phyloP scores from a whole-genome alignment of 352 stramenopile species.

The Saprolegnia parasitica region DNA sequence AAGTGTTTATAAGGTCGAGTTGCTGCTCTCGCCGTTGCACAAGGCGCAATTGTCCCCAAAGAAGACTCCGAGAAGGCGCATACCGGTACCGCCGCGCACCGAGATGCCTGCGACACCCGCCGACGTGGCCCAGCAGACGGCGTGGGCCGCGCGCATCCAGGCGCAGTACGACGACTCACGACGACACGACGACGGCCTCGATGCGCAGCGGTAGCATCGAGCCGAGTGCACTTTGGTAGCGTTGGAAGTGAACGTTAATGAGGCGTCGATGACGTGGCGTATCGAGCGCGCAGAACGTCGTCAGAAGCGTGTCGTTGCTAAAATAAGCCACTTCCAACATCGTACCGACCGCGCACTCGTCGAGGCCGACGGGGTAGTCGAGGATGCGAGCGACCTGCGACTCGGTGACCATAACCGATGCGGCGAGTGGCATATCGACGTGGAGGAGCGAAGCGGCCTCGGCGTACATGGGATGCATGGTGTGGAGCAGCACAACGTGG shows the following conservation, averaged over 20 bases:
- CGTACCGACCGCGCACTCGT: constrained; percentile 40
- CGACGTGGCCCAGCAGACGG: not conserved
- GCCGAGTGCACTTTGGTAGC: constrained; percentile 38
- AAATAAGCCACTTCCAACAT: constrained; percentile 78
- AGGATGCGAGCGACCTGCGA: constrained; percentile 39
- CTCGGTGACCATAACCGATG: constrained; percentile 34
- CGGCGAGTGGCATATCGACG: not conserved
- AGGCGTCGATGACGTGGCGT: constrained; percentile 24
- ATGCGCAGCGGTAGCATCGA: constrained; percentile 25
- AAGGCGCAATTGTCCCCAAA: not conserved
- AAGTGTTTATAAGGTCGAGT: not conserved
- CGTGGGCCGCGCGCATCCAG: constrained; percentile 18
- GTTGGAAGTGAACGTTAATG: constrained; percentile 41
- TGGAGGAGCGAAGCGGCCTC: not conserved
- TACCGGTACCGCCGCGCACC: not conserved
- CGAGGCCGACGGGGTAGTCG: constrained; percentile 63
- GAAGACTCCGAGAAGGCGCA: not conserved
- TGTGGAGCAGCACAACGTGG: constrained; percentile 27
- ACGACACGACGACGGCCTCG: constrained; percentile 7
- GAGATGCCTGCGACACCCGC: not conserved
- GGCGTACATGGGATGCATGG: not conserved
- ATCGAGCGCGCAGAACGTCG: constrained; percentile 51
- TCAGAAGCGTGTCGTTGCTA: constrained; percentile 36
- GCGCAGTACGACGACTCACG: not conserved
- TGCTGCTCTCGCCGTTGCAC: not conserved